Percentiles rank a stretch among this genome's conserved stretches.
These are phyloP conservation scores for Calvatia gigantea DNA, from an alignment of 768 basidiomycete genomes.

Conservation along the genomic window DNA sequence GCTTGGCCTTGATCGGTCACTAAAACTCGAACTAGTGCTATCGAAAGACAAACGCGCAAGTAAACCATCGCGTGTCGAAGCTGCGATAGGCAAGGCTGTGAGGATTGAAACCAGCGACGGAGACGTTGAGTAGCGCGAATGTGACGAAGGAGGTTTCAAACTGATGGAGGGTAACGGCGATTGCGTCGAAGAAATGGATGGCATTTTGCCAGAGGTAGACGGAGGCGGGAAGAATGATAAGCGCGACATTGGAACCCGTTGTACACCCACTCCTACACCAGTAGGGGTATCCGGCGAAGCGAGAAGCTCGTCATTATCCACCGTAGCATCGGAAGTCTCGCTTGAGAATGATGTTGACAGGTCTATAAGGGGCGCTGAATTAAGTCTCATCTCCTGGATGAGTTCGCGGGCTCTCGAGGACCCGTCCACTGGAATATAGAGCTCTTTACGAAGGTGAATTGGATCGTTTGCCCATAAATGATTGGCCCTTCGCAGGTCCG, in stretches of 20 bases:
- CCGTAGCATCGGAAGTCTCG: neutral
- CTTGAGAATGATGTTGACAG: constrained; percentile 12
- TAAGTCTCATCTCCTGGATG: constrained; percentile 16
- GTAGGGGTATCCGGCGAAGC: constrained; percentile 17
- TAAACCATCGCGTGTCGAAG: constrained; percentile 53
- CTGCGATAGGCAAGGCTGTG: constrained; percentile 45
- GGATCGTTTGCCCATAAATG: constrained; percentile 93
- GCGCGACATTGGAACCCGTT: constrained; percentile 46
- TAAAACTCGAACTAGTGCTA: constrained; percentile 41
- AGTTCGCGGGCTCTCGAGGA: constrained; percentile 42
- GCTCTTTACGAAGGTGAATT: constrained; percentile 79
- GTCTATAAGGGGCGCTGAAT: neutral
- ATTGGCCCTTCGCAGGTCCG: constrained; percentile 82
- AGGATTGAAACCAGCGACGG: constrained; percentile 41
- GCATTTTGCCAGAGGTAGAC: constrained; percentile 20
- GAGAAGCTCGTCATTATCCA: constrained; percentile 1
- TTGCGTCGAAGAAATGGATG: constrained; percentile 14
- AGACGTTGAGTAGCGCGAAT: constrained; percentile 26
- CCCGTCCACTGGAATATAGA: constrained; percentile 75
- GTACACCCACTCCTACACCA: constrained; percentile 27
- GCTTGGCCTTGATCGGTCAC: constrained; percentile 30
- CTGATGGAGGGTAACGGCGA: constrained; percentile 13
- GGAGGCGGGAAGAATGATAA: constrained; percentile 56
- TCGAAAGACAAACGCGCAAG: constrained; percentile 55
- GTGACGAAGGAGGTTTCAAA: constrained; percentile 12